Percentiles rank a stretch among this genome's conserved stretches.
phyloP scores from a whole-genome alignment of 345 rosid genomes.

The Lumnitzera littorea region DNA sequence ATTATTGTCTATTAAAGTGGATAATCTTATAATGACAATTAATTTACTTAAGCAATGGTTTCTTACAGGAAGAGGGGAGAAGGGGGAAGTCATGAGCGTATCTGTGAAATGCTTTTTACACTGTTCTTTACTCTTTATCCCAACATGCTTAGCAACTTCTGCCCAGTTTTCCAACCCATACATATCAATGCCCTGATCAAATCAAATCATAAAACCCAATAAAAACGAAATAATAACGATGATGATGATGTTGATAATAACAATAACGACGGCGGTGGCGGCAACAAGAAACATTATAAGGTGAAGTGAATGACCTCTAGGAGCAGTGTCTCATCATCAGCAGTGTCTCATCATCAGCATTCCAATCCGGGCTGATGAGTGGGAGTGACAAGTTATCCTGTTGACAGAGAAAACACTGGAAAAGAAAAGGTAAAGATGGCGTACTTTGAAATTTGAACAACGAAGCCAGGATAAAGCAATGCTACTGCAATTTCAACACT shows the following conservation, averaged over 20 bases:
- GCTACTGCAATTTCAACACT: conserved; percentile 15
- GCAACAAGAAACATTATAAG: background rate
- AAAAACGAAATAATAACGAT: background rate
- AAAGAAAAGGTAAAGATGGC: no score
- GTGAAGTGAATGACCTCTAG: conserved; percentile 52
- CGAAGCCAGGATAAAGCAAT: background rate
- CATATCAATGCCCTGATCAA: conserved; percentile 85
- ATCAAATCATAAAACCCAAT: conserved; percentile 4
- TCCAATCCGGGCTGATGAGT: conserved; percentile 88
- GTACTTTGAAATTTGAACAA: background rate
- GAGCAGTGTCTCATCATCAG: conserved; percentile 93
- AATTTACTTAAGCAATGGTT: conserved; percentile 10
- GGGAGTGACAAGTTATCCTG: conserved; percentile 89
- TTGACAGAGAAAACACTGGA: conserved; percentile 10
- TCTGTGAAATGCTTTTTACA: conserved; percentile 71
- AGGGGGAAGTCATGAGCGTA: conserved; percentile 70
- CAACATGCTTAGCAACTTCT: conserved; percentile 94
- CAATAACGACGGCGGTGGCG: no score
- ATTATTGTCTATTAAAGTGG: background rate
- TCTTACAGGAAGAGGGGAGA: conserved; percentile 90
- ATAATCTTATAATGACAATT: background rate
- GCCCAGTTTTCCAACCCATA: conserved; percentile 97
- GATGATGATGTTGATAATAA: no score
- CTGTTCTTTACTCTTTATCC: conserved; percentile 83
- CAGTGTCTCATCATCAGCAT: conserved; percentile 95